Evolutionary conservation across 2,329 filamentous ascomycete genomes (phyloP), one percentile per base, ranked within the genome.

Genomic region (Elsinoe australis): DNA sequence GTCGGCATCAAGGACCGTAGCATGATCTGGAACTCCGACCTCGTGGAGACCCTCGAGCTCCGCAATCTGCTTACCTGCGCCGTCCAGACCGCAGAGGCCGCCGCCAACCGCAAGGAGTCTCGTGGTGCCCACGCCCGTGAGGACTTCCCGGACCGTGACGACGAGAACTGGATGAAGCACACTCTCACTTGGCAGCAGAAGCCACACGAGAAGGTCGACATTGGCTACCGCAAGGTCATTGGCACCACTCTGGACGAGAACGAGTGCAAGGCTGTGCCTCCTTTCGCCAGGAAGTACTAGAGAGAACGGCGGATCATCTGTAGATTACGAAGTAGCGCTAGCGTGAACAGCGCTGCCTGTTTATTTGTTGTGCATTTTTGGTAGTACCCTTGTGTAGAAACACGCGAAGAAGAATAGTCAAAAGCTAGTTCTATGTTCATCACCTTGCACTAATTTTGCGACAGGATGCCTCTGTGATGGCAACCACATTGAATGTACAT

Each of bases 1-100:
- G 83, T 96, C 59, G 87, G 87, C 63, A 95, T 87, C 73, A 94
- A 95, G 80, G 90, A 96, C 70, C 85, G 92, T 69, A 94, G 87
- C 78, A 95, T 96, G 90, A 96, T 96, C 75, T 96, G 90, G 90
- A 96, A 96, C 81, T 88, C 86, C 18, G 90, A 96, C 64, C 80
- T 96, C 31, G 87, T 95, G 53, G 90, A 96, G 78, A 94, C 90
- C 5, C 80, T 98, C 49, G 92, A 98, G 72, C 76, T 96, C 63
- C 80, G 89, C 64, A 98, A 98, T 70, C 71, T 98, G 62, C 74
- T 98, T 65, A 96, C 92, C 62, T 96, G 92, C 81, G 90, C 89
- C 59, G 80, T 85, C 39, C 92, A 98, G 83, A 96, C 92, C 45
- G 92, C 92, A 54, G 79, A 82, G 59, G 79, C 88, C 24, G 92